Base-by-base conservation (phyloP, 2,329 filamentous ascomycete species). In the Colletotrichum noveboracense region DNA sequence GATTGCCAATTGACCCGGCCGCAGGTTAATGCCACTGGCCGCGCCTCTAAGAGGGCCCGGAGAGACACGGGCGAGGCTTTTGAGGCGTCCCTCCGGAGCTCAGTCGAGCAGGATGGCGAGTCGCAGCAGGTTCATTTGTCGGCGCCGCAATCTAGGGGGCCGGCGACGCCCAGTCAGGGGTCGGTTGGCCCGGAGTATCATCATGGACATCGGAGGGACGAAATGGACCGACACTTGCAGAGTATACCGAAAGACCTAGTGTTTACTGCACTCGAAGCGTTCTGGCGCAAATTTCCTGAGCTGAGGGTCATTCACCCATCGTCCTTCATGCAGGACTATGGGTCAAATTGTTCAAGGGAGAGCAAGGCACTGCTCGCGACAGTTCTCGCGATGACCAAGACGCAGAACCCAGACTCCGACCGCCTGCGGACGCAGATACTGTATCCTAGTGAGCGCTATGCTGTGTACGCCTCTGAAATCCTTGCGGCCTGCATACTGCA, bases 221-320 rank as follows among this genome's bases (percentile, higher is more conserved):
- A 65, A 4, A 68, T 76, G 28, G 72, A 66, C 16, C 36, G 58
- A 0, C 83, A 84, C 24, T 78, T 85, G 6, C 62, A 73, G 1
- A 75, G 58, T 0, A 61, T 85, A 0, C 77, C 82, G 0, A 79
- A 79, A 1, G 77, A 80, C 1, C 71, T 80, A 1, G 79, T 84
- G 4, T 77, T 84, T 9, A 83, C 83, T 7, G 79, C 82, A 6
- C 62, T 85, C 1, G 82, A 83, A 24, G 78, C 83, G 0, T 85
- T 85, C 12, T 83, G 80, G 7, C 80, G 80, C 43, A 83, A 82
- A 12, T 84, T 84, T 9, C 83, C 83, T 0, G 83, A 85, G 65
- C 65, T 85, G 12, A 78, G 81, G 9, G 80, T 85, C 4, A 74
- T 85, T 0, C 83, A 84, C n/a, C 80, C 83, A 0, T 80, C 83